Evolutionary conservation across 1,284 basidiomycete species (phyloP), one percentile per base, ranked within the genome.

Genomic region (Fistulina hepatica): DNA sequence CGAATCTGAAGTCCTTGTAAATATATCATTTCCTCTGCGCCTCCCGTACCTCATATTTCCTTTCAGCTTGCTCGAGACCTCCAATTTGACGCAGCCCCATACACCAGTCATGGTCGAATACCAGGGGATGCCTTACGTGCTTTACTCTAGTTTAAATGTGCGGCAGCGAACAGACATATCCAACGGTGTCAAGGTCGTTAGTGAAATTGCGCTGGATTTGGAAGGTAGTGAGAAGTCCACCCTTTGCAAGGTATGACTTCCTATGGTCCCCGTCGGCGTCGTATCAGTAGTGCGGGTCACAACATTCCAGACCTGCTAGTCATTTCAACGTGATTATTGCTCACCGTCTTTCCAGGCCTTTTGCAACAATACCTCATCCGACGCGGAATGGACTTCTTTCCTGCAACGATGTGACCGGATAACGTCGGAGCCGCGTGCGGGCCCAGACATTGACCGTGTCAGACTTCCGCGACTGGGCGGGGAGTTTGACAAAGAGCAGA

Each of bases 201-300:
- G 46, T 20, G 76, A 78, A 47, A 67, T 58, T 36, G 48, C 64
- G 9, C 44, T 71, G 16, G 74, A 83, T 48, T 54, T 73, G 19
- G 76, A 76, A 49, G 73, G 64, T 42, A 64, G 65, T 24, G 63
- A 75, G 44, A 70, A 67, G 47, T 60, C 57, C 23, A 63, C 65
- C 17, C 51, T 59, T 17, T 81, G 74, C 54, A 61, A 76, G 65
- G 81, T 81, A 50, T 42, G 5, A 40, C 37, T 43, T 41, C 41
- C 4, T 33, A 10, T 21, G 28, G 8, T n/a, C n/a, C n/a, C n/a
- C n/a, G n/a, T n/a, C n/a, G n/a, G n/a, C n/a, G n/a, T n/a, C n/a
- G n/a, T n/a, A n/a, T n/a, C n/a, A n/a, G n/a, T n/a, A n/a, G n/a
- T n/a, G n/a, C n/a, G n/a, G n/a, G n/a, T n/a, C n/a, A n/a, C n/a